phyloP scores from a whole-genome alignment of 306 rosid species.

The Cotoneaster glaucophyllus region DNA sequence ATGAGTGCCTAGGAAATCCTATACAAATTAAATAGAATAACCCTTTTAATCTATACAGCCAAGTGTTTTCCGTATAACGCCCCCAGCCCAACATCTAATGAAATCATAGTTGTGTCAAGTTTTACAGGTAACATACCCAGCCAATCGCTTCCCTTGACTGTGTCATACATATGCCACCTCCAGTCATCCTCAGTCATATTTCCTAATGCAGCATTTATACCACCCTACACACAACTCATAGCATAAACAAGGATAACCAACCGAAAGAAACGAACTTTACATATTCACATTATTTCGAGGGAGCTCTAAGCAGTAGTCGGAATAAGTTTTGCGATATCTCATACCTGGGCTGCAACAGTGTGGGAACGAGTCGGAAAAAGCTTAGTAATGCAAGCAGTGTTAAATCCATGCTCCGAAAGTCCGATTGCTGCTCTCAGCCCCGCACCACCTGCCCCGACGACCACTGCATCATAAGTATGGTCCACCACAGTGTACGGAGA shows the following conservation, averaged over 20 bases:
- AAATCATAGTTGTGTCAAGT: neutral
- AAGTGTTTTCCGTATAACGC: neutral
- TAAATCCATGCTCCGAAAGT: slow-evolving; percentile 91
- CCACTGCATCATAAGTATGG: slow-evolving; percentile 84
- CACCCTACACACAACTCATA: slow-evolving; percentile 49
- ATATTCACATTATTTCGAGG: neutral
- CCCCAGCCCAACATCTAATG: neutral
- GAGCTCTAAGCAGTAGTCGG: neutral
- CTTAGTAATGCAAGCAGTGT: slow-evolving; percentile 93
- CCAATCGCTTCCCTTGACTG: slow-evolving; percentile 98
- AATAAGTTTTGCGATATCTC: neutral
- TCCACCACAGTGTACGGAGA: slow-evolving; percentile 82
- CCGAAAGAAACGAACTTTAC: neutral
- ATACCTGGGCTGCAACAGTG: slow-evolving; percentile 98
- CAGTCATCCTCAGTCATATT: slow-evolving; percentile 92
- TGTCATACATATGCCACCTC: slow-evolving; percentile 99
- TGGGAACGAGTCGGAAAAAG: slow-evolving; percentile 98
- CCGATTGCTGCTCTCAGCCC: slow-evolving; percentile 96
- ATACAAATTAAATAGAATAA: neutral
- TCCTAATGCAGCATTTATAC: slow-evolving; percentile 92
- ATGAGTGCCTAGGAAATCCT: neutral
- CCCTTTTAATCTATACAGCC: neutral
- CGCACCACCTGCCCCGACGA: slow-evolving; percentile 97
- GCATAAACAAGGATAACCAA: slow-evolving; percentile 6
- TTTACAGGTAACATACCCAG: slow-evolving; percentile 42